Evolutionary conservation across 202 grass and related monocot genomes (phyloP).

Genomic region (Carex arenaria): DNA sequence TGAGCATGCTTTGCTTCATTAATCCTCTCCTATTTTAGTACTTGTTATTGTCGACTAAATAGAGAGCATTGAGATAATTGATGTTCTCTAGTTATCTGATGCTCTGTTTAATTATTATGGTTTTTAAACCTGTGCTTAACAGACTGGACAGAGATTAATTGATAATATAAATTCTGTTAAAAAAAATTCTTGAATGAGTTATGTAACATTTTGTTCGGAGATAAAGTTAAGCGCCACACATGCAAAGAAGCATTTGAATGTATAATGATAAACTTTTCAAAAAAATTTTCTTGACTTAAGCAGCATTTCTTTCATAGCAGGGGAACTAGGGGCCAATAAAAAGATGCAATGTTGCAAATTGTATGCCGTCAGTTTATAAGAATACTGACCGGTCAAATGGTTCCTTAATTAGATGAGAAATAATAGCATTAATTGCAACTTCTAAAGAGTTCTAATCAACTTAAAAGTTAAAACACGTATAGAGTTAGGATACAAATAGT

Average conservation of each 20-base stretch:
- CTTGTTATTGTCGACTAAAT: not conserved
- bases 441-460: not conserved
- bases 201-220: not conserved
- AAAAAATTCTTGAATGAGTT: not conserved
- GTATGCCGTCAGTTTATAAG: not conserved
- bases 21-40: not conserved
- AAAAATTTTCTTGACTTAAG: not conserved
- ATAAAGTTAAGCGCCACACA: not conserved
- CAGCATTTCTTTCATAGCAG: not conserved
- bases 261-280: not conserved
- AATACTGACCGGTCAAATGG: not conserved
- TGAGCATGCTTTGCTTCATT: conserved; percentile 4
- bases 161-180: not conserved
- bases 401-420: not conserved
- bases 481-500: not conserved
- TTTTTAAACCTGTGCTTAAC: not conserved
- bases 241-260: not conserved
- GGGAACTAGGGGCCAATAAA: not conserved
- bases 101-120: not conserved
- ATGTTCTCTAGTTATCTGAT: not conserved
- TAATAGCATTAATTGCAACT: not conserved
- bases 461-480: not conserved
- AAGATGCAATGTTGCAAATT: not conserved
- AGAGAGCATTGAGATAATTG: conserved; percentile 1
- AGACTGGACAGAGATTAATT: not conserved